Evolutionary conservation across 2,329 filamentous ascomycete genomes (phyloP).

Genomic region (Escovopsis sp.): DNA sequence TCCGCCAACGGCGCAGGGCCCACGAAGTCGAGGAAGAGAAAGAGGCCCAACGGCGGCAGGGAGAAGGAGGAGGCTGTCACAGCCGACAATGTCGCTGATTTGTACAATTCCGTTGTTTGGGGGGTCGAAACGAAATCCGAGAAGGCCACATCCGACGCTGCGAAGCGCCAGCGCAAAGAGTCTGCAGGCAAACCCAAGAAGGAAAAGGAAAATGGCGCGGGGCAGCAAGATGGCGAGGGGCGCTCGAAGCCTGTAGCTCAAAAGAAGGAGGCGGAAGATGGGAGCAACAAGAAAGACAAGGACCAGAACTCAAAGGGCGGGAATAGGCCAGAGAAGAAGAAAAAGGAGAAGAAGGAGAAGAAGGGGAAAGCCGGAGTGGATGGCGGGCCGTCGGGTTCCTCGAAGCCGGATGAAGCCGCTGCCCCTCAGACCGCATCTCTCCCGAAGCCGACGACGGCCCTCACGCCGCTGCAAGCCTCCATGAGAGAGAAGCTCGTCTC

Average conservation of each 20-base stretch:
- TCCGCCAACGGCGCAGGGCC: constrained; percentile 18
- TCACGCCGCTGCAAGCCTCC: constrained; percentile 82
- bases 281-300: constrained; percentile 13
- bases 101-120: constrained; percentile 72
- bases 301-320: constrained; percentile 7
- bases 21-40: constrained; percentile 43
- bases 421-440: constrained; percentile 18
- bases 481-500: constrained; percentile 94
- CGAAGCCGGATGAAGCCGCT: constrained; percentile 10
- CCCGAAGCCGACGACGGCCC: constrained; percentile 37
- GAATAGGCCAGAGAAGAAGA: constrained; percentile 7
- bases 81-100: constrained; percentile 54
- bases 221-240: constrained; percentile 15
- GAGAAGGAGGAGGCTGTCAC: constrained; percentile 35
- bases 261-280: constrained; percentile 12
- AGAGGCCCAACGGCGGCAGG: constrained; percentile 19
- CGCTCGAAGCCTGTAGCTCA: not conserved
- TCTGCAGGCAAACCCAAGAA: constrained; percentile 9
- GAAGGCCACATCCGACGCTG: constrained; percentile 10
- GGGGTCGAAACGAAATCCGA: constrained; percentile 31
- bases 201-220: constrained; percentile 10
- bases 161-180: constrained; percentile 21
- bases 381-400: constrained; percentile 3
- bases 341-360: constrained; percentile 1
- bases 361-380: constrained; percentile 4